Percentiles rank a stretch among this genome's conserved stretches.
phyloP scores from a whole-genome alignment of 202 grass and related monocot species.

The Carex sylvatica region DNA sequence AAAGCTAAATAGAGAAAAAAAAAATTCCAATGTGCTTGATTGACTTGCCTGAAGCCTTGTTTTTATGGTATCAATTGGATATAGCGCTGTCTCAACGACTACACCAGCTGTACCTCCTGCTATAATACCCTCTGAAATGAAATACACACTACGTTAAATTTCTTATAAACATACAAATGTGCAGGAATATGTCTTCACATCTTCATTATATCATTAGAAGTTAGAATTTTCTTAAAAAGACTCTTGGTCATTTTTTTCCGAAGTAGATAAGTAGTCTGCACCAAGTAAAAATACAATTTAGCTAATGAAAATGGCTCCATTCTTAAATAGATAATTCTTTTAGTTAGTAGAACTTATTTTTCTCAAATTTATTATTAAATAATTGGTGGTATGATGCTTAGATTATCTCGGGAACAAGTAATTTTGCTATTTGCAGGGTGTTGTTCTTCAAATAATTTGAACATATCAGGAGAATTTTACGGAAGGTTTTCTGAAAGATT shows the following conservation, averaged over 20 bases:
- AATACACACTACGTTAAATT: neutral
- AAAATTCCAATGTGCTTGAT: neutral
- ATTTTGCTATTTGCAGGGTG: neutral
- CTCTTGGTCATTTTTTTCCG: neutral
- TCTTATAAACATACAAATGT: slow-evolving; percentile 10
- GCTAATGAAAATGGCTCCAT: neutral
- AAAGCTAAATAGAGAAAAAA: neutral
- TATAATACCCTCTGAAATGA: slow-evolving; percentile 65
- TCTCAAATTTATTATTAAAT: neutral
- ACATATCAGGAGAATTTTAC: neutral
- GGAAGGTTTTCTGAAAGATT: neutral
- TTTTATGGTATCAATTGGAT: slow-evolving; percentile 90
- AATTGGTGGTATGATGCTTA: neutral
- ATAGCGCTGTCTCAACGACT: slow-evolving; percentile 73
- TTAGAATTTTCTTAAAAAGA: neutral
- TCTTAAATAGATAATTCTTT: neutral
- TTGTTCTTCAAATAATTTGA: neutral
- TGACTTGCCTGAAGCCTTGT: slow-evolving; percentile 69
- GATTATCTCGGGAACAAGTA: neutral
- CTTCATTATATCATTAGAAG: neutral
- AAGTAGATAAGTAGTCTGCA: neutral
- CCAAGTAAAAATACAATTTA: neutral
- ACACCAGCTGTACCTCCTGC: slow-evolving; percentile 81
- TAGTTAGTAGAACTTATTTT: neutral
- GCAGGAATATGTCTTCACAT: neutral